phyloP scores from a whole-genome alignment of 495 filamentous ascomycete genomes.

The Xylaria telfairii region DNA sequence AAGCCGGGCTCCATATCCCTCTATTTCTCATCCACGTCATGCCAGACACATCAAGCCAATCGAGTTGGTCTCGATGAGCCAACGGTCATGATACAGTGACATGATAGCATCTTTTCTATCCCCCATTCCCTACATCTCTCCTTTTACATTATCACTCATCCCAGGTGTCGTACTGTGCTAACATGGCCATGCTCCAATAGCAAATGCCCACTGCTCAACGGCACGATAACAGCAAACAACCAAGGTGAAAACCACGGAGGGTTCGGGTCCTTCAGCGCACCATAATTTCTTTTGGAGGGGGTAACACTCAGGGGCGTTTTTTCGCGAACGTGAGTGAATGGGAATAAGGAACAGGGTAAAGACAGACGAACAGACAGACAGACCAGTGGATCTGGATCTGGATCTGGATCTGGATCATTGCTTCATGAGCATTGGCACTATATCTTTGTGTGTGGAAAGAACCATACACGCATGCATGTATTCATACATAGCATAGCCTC shows the following conservation, averaged over 20 bases:
- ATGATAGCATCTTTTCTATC: not conserved
- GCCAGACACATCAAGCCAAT: not conserved
- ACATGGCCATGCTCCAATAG: conserved; percentile 43
- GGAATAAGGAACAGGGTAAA: conserved; percentile 26
- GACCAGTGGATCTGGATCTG: no score
- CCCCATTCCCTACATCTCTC: not conserved
- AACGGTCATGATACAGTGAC: not conserved
- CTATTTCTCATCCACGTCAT: not conserved
- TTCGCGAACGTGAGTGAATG: no score
- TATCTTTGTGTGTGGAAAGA: not conserved
- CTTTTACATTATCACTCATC: not conserved
- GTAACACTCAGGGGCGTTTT: conserved; percentile 11
- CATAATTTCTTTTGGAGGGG: conserved; percentile 27
- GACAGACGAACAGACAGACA: not conserved
- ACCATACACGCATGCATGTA: not conserved
- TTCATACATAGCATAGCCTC: conserved; percentile 1
- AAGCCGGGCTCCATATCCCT: conserved; percentile 1
- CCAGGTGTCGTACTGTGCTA: conserved; percentile 39
- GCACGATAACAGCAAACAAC: conserved; percentile 77
- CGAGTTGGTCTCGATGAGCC: not conserved
- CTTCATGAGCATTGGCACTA: not conserved
- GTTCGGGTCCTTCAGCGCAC: conserved; percentile 59
- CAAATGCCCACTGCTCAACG: conserved; percentile 90
- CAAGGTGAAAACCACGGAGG: conserved; percentile 53
- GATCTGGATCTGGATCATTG: not conserved